These are phyloP conservation scores for Cronartium ribicola DNA, from an alignment of 1,284 basidiomycete species.

Conservation along the genomic window DNA sequence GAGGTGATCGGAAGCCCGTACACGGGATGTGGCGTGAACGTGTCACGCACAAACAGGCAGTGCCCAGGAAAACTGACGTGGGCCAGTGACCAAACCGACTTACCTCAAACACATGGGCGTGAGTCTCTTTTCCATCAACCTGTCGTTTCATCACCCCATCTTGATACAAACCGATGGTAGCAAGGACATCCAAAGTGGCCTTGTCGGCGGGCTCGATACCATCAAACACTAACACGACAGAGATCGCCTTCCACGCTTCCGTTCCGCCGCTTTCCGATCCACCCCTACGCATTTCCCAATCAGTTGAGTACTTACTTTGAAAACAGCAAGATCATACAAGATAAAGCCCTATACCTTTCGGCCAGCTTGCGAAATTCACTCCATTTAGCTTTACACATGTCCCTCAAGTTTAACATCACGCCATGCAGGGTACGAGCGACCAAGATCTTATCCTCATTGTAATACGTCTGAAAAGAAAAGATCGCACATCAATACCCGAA, in stretches of 20 bases:
- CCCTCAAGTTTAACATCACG: slow-evolving; percentile 95
- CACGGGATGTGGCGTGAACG: background rate
- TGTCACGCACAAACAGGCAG: background rate
- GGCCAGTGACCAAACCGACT: background rate
- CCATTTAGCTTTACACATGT: slow-evolving; percentile 88
- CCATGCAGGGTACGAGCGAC: slow-evolving; percentile 89
- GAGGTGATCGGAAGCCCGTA: background rate
- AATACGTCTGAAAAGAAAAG: slow-evolving; percentile 47
- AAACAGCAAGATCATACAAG: background rate
- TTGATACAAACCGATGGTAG: slow-evolving; percentile 83
- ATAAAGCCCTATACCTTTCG: background rate
- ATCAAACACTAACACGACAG: slow-evolving; percentile 76
- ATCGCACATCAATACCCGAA: slow-evolving; percentile 25
- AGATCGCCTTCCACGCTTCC: slow-evolving; percentile 80
- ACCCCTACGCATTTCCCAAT: slow-evolving; percentile 61
- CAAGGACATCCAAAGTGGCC: slow-evolving; percentile 78
- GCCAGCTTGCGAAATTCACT: slow-evolving; percentile 40
- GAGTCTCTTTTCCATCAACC: slow-evolving; percentile 83
- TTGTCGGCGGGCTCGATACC: slow-evolving; percentile 96
- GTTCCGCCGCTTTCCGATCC: slow-evolving; percentile 70
- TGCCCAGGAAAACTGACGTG: background rate
- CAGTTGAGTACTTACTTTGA: slow-evolving; percentile 71
- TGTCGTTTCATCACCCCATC: slow-evolving; percentile 91
- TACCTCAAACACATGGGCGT: slow-evolving; percentile 50
- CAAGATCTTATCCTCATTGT: slow-evolving; percentile 94